Base-by-base conservation (phyloP, 257 asterid genomes). In the Solanum commersonii region DNA sequence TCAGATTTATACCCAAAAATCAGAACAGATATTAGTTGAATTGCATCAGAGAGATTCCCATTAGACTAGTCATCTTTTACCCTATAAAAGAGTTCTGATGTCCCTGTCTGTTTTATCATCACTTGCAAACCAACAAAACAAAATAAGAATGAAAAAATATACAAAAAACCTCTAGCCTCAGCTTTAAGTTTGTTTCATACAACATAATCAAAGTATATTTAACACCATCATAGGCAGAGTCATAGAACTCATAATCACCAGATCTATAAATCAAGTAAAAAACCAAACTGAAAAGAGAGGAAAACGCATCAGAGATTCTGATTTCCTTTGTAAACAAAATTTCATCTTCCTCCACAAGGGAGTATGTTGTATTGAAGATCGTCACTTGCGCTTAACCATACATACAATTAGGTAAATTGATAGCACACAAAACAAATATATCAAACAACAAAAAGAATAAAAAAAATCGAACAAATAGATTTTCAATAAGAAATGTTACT, bases 1-100 rank as follows among this genome's bases (percentile, higher is more conserved):
- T 25, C 34, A 67, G 4, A 25, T 63, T 52, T 2, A 56, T 4
- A 25, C 8, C n/a, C n/a, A n/a, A n/a, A n/a, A n/a, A n/a, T n/a
- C n/a, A n/a, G n/a, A n/a, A n/a, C n/a, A n/a, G 6, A 25, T 4
- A 2, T 27, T 27, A 46, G 10, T 0, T 49, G 40, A 49, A 82
- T 18, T 79, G 95, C 96, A 94, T 93, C 98, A 93, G 94, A 93
- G 98, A 94, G 96, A 93, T 94, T 94, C 98, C 95, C 95, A 94
- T 91, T 92, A 93, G 90, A 82, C 86, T n/a, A 92, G 93, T 94
- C 98, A 91, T 92, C 94, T 16, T 44, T 25, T 89, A 73, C 90
- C 88, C 2, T 10, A 10, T 29, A 82, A 23, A 23, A 70, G 87
- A 91, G 92, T 15, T 92, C 96, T 92, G 96, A 93, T 94, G 96